A percentile compares a stretch with the other conserved stretches of the same genome.
Conservation (phyloP, 768 basidiomycete species). For the Pulveroboletus sp. region DNA sequence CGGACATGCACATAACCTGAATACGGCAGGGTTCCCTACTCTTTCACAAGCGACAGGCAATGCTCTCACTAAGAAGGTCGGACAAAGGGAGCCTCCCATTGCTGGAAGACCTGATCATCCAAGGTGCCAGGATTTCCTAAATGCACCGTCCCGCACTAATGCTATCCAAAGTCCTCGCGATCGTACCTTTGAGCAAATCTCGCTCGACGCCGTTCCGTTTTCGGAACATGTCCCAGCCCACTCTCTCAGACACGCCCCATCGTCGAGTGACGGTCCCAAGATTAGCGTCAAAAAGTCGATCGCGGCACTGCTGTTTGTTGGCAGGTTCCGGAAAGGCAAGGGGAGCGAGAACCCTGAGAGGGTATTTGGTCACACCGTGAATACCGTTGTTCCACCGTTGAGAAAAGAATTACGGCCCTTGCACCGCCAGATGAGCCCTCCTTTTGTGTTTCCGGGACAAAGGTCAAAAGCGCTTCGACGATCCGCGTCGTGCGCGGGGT, state of each 20-base stretch:
- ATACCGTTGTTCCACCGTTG: slow-evolving; percentile 5
- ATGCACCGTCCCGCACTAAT: background rate
- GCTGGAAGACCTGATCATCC: background rate
- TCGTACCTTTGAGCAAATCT: slow-evolving; percentile 3
- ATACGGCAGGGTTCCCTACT: slow-evolving; percentile 9
- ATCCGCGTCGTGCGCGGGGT: slow-evolving; percentile 23
- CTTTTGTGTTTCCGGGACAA: background rate
- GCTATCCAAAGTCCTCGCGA: background rate
- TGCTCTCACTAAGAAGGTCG: slow-evolving; percentile 3
- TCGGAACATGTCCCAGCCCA: slow-evolving; percentile 2
- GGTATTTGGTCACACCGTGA: slow-evolving; percentile 16
- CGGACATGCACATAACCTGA: background rate
- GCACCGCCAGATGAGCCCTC: background rate
- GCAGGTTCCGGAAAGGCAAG: background rate
- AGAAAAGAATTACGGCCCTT: slow-evolving; percentile 15
- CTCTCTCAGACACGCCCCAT: slow-evolving; percentile 9
- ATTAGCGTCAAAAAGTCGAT: slow-evolving; percentile 1
- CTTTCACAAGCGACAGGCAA: slow-evolving; percentile 17
- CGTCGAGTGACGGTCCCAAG: slow-evolving; percentile 2
- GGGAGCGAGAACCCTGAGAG: background rate
- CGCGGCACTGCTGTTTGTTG: background rate
- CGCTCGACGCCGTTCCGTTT: slow-evolving; percentile 10
- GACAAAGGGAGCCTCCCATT: background rate
- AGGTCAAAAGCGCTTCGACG: slow-evolving; percentile 18
- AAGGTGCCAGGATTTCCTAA: slow-evolving; percentile 1